Evolutionary conservation across 352 stramenopile species (phyloP).

Genomic region (Pilasporangium apinafurcum): DNA sequence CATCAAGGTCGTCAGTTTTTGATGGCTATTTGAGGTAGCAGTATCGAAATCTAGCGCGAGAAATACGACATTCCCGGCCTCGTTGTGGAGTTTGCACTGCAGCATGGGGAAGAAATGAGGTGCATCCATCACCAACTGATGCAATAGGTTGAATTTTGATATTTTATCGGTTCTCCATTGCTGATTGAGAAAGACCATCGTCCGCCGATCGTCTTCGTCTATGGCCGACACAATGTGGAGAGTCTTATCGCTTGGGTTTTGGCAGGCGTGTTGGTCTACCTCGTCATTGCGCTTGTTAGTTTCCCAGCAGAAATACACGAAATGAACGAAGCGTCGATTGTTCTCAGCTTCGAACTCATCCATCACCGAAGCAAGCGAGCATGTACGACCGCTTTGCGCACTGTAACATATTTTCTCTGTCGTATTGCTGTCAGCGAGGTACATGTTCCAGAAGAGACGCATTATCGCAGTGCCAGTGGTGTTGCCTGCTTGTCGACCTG

Average conservation of each 20-base stretch:
- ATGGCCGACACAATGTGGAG: constrained; percentile 15
- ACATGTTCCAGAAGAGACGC: constrained; percentile 57
- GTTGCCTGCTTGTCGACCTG: too few species aligned
- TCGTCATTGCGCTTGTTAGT: constrained; percentile 6
- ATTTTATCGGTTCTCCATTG: constrained; percentile 3
- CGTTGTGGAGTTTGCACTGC: constrained; percentile 34
- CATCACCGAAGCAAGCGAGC: constrained; percentile 16
- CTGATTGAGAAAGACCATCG: constrained; percentile 20
- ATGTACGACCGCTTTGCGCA: constrained; percentile 8
- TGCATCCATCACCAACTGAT: constrained; percentile 30
- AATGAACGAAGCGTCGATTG: constrained; percentile 37
- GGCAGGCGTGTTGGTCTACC: neutral
- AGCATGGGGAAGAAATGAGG: constrained; percentile 30
- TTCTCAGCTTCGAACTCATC: constrained; percentile 25
- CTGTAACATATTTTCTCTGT: neutral
- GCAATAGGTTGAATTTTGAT: constrained; percentile 16
- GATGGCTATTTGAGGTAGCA: too few species aligned
- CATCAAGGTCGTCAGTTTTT: too few species aligned
- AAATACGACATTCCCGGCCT: constrained; percentile 31
- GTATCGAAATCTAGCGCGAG: too few species aligned
- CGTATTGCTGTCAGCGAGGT: constrained; percentile 13
- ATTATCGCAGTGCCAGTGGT: constrained; percentile 7
- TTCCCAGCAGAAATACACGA: constrained; percentile 40
- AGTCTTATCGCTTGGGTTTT: neutral
- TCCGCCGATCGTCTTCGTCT: constrained; percentile 27